A percentile compares a stretch with the other conserved stretches of the same genome.
Conservation (phyloP, 805 yeast species). For the Sporopachydermia quercuum region DNA sequence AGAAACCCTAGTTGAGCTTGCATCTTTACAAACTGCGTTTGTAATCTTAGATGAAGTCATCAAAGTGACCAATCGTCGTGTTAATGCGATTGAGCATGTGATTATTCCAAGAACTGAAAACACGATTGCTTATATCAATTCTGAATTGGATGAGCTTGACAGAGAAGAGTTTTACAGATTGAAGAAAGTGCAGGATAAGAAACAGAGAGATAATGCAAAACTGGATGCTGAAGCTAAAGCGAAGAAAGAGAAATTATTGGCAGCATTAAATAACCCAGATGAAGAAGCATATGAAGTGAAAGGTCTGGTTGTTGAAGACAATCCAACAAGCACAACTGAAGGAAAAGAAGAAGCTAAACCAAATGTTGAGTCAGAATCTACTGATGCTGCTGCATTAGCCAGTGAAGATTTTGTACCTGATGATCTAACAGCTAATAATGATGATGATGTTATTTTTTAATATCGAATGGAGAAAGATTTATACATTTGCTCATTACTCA, state of each 20-base stretch:
- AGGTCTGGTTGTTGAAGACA: conserved; percentile 12
- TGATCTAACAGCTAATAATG: conserved; percentile 20
- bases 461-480: conserved; percentile 8
- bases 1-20: conserved; percentile 91
- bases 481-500: too few species aligned
- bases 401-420: conserved; percentile 1
- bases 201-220: conserved; percentile 62
- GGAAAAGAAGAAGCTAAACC: conserved; percentile 6
- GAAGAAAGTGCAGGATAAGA: conserved; percentile 92
- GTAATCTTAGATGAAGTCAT: conserved; percentile 94
- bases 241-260: conserved; percentile 6
- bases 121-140: conserved; percentile 81
- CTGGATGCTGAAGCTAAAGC: conserved; percentile 28
- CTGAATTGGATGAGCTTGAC: conserved; percentile 93
- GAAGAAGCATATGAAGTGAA: conserved; percentile 18
- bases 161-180: conserved; percentile 95
- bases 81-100: conserved; percentile 96
- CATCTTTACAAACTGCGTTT: conserved; percentile 92
- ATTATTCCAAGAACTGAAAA: conserved; percentile 96
- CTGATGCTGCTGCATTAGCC: conserved; percentile 2
- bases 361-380: conserved; percentile 1
- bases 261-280: conserved; percentile 7
- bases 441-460: conserved; percentile 25
- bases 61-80: conserved; percentile 95
- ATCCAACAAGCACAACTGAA: conserved; percentile 9